phyloP scores from a whole-genome alignment of 2,329 filamentous ascomycete species.

The Sclerotinia sclerotiorum region DNA sequence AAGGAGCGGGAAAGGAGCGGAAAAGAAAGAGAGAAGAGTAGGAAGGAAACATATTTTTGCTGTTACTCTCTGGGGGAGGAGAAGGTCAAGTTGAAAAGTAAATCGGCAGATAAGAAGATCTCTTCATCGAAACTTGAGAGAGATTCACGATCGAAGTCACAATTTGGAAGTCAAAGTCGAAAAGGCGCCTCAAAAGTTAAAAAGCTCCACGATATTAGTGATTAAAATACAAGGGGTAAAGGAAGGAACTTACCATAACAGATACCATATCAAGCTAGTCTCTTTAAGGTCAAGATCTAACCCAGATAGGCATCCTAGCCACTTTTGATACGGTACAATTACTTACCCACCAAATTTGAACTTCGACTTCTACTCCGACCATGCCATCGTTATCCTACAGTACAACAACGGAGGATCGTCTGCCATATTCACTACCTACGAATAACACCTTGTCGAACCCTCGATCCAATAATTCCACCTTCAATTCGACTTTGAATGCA shows the following conservation, averaged over 20 bases:
- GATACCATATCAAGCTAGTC: slow-evolving; percentile 15
- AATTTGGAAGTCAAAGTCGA: neutral
- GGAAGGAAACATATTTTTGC: neutral
- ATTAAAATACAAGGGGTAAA: slow-evolving; percentile 10
- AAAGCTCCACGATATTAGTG: neutral
- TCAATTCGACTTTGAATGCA: slow-evolving; percentile 17
- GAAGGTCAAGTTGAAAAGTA: neutral
- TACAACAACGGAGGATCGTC: slow-evolving; percentile 23
- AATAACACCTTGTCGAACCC: neutral
- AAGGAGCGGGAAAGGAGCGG: neutral
- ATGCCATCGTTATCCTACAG: slow-evolving; percentile 24
- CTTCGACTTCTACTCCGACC: slow-evolving; percentile 19
- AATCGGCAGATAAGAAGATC: neutral
- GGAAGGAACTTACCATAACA: slow-evolving; percentile 4
- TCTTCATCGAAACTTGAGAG: neutral
- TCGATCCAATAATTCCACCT: neutral
- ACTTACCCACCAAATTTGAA: slow-evolving; percentile 19
- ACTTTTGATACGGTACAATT: slow-evolving; percentile 20
- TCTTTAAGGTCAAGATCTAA: neutral
- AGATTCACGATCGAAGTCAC: neutral
- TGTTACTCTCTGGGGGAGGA: neutral
- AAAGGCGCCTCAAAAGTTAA: no score
- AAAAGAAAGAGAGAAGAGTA: neutral
- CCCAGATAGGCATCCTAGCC: slow-evolving; percentile 16
- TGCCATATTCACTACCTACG: slow-evolving; percentile 12